Percentiles rank a stretch among this genome's conserved stretches.
Evolutionary conservation across 148 eudicot species (phyloP).

Genomic region (Cornus suecica): DNA sequence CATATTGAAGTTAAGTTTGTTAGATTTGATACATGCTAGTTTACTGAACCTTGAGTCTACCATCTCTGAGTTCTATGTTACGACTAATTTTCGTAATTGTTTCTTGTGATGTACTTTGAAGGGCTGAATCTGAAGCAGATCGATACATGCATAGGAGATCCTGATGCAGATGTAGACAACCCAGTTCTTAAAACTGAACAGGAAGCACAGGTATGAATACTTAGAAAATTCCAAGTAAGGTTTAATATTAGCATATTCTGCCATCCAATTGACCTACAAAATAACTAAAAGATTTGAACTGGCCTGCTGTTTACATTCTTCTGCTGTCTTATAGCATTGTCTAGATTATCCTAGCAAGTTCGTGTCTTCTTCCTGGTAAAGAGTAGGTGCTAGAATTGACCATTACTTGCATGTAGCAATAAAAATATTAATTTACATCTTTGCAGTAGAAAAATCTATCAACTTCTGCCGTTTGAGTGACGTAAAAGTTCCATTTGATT

Average conservation of each 20-base stretch:
- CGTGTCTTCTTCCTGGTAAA: neutral
- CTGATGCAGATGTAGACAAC: slow-evolving; percentile 62
- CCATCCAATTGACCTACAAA: neutral
- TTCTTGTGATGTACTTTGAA: slow-evolving; percentile 23
- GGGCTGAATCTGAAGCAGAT: slow-evolving; percentile 64
- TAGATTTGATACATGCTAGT: neutral
- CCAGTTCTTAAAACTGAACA: slow-evolving; percentile 70
- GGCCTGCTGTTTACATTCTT: neutral
- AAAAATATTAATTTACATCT: neutral
- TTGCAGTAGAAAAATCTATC: neutral
- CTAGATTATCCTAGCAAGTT: neutral
- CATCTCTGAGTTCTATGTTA: too few relatives aligned
- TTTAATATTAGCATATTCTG: neutral
- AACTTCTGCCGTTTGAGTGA: neutral
- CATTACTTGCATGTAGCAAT: neutral
- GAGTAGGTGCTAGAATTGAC: neutral
- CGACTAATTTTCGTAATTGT: neutral
- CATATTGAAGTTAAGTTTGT: neutral
- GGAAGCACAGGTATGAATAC: slow-evolving; percentile 59
- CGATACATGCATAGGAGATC: slow-evolving; percentile 66
- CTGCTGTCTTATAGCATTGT: too few relatives aligned
- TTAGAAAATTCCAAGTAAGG: too few relatives aligned
- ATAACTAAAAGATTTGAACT: neutral
- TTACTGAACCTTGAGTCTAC: neutral
- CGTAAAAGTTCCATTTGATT: neutral